Percentiles rank a stretch among this genome's conserved stretches.
Evolutionary conservation across 1,139 yeast species (phyloP).

Genomic region (Blastobotrys capitulatus): DNA sequence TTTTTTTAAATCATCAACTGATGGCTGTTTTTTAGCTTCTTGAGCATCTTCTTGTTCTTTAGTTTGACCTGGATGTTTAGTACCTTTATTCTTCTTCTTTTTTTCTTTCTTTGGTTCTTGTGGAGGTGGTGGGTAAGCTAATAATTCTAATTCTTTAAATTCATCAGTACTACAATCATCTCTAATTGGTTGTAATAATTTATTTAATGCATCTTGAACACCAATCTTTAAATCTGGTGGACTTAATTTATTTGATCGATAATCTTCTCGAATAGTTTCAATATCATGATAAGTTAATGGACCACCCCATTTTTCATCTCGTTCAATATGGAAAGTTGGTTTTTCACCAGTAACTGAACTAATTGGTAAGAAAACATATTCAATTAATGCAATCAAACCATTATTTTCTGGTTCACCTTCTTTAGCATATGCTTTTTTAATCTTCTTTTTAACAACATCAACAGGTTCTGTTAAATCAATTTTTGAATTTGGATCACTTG

Average conservation of each 20-base stretch:
- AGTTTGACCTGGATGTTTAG: slow-evolving; percentile 66
- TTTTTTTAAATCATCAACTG: not conserved
- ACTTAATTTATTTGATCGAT: slow-evolving; percentile 62
- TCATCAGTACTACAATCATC: slow-evolving; percentile 59
- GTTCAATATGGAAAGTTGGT: slow-evolving; percentile 64
- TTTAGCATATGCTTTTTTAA: slow-evolving; percentile 88
- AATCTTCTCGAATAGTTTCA: slow-evolving; percentile 69
- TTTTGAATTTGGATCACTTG: slow-evolving; percentile 97
- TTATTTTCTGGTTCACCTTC: slow-evolving; percentile 92
- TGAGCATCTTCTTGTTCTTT: slow-evolving; percentile 11
- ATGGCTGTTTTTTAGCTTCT: not conserved
- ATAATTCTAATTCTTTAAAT: slow-evolving; percentile 64
- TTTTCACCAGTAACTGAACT: slow-evolving; percentile 56
- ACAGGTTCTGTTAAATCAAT: slow-evolving; percentile 90
- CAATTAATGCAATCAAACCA: slow-evolving; percentile 81
- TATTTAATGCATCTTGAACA: slow-evolving; percentile 77
- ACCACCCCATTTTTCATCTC: slow-evolving; percentile 98
- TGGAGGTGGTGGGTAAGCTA: slow-evolving; percentile 80
- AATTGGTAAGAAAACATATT: slow-evolving; percentile 80
- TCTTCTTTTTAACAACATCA: slow-evolving; percentile 80
- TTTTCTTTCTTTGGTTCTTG: slow-evolving; percentile 50
- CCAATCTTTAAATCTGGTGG: slow-evolving; percentile 95
- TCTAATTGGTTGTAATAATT: slow-evolving; percentile 77
- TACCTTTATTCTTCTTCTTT: slow-evolving; percentile 80
- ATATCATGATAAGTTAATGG: slow-evolving; percentile 66